Base-by-base conservation (phyloP, 2,329 filamentous ascomycete species). In the Colletotrichum sp. region DNA sequence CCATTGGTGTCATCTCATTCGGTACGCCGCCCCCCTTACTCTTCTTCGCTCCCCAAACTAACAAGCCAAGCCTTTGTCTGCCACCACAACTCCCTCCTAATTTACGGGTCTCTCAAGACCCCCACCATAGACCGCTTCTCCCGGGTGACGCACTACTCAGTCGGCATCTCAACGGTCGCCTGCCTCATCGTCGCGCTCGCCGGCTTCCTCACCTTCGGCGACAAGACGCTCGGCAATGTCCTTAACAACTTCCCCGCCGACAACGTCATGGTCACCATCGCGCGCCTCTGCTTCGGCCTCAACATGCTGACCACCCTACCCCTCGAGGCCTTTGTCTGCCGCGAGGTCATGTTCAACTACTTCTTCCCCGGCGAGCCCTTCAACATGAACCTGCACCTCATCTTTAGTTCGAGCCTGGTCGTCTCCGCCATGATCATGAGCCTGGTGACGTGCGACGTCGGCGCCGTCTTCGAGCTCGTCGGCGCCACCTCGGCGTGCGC, bases 281-380 rank as follows among this genome's bases (percentile, higher is more conserved):
- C 97, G 26, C 94, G 97, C 69, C 90, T 99, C 67, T 98, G 95
- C 86, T 99, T 99, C 82, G 97, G 97, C 3, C 91, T 99, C 79
- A 99, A 99, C 89, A 99, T 99, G 97, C 92, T 99, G 81, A 98
- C 97, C 16, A 99, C 97, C 3, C 89, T 99, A 43, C 97, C 97
- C 0, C 93, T 99, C 76, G 97, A 99, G 88, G 96, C 96, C 18
- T 99, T 99, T 84, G 97, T 99, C 71, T 99, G 97, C 85, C 92
- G 97, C 81, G 97, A 98, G 85, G 96, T 98, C 78, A 98, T 98
- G 95, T 91, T 95, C 79, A 96, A 95, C 78, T 98, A 98, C 85
- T 93, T 89, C 82, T 93, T 90, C 80, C 91, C 90, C 1, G 88
- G 88, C 76, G 95, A 88, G 79, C 94, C 94, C 0, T 98, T 96